Evolutionary conservation across 345 rosid species (phyloP), one percentile per base, ranked within the genome.

Genomic region (Hypericum perforatum): DNA sequence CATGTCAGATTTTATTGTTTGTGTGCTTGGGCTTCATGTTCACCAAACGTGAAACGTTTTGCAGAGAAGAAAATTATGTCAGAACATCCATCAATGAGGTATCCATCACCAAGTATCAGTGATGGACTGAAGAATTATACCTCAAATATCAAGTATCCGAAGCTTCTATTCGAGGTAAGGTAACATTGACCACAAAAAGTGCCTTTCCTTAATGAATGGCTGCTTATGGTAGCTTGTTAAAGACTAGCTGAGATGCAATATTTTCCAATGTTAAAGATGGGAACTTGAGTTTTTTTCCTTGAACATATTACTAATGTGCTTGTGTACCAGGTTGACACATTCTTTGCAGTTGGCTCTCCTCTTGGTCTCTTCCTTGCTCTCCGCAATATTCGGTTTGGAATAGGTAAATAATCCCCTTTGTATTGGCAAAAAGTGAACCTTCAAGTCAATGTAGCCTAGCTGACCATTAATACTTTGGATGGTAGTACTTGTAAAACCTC

Each of bases 341-440:
- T 88, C 73, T 92, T 83, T 67, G 98, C 98, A 7, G 98, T 92
- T 71, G 98, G 98, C 63, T 88, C 98, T 13, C 98, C 98, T 61
- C 85, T 92, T 56, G 97, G 98, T 64, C 95, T 88, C 70, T 92
- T 92, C 69, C 97, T 92, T 46, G 79, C 95, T 37, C 95, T 92
- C 56, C 84, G 97, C 16, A 92, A 92, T 67, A 58, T 85, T 61
- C 97, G 94, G 37, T 74, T 92, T 62, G 98, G 98, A 53, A 64
- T 84, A 40, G 94, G 97, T 92, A 88, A 62, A 54, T 8, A 41
- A 41, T 45, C 54, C 2, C 32, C 32, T 1, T 22, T 22, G 32
- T 22, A 22, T 22, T 22, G 32, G 32, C 32, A 22, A 4, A 22
- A 22, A 22, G 32, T 22, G 32, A 22, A 22, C 32, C 32, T 22